Evolutionary conservation across 495 filamentous ascomycete genomes (phyloP).

Genomic region (Hypoxylon subgilvum): DNA sequence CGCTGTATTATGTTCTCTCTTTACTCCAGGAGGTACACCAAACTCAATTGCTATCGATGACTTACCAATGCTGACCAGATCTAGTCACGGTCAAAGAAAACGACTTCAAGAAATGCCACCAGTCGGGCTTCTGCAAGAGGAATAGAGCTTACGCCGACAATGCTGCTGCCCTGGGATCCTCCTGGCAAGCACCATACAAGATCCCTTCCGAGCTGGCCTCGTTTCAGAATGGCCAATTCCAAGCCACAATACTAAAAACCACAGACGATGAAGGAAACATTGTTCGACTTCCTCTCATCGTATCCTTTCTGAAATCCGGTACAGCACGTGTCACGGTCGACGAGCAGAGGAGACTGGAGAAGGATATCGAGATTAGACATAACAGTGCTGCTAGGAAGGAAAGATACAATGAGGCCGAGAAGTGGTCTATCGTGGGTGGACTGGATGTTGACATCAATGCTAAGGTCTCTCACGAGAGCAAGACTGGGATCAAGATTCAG

Average conservation of each 20-base stretch:
- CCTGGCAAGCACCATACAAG: conserved; percentile 83
- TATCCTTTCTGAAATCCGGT: conserved; percentile 89
- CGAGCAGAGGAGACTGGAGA: conserved; percentile 86
- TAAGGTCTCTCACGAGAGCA: conserved; percentile 61
- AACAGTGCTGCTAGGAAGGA: conserved; percentile 86
- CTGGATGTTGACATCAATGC: conserved; percentile 71
- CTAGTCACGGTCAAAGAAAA: conserved; percentile 88
- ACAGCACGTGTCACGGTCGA: conserved; percentile 85
- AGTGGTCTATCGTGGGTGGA: conserved; percentile 86
- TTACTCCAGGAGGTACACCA: conserved; percentile 57
- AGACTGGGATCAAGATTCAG: conserved; percentile 72
- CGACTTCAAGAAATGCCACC: conserved; percentile 92
- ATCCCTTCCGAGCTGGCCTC: conserved; percentile 72
- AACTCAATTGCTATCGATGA: not conserved
- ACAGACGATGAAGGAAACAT: conserved; percentile 64
- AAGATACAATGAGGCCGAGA: conserved; percentile 87
- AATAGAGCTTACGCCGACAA: conserved; percentile 88
- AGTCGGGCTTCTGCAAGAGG: conserved; percentile 95
- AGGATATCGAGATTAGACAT: conserved; percentile 85
- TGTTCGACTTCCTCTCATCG: conserved; percentile 78
- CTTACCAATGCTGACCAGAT: conserved; percentile 9
- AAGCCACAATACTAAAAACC: conserved; percentile 78
- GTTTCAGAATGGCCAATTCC: conserved; percentile 80
- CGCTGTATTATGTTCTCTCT: conserved; percentile 50
- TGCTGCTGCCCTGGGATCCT: conserved; percentile 63